Conservation (phyloP, 2,329 filamentous ascomycete genomes). For the Trichoderma guizhouense region DNA sequence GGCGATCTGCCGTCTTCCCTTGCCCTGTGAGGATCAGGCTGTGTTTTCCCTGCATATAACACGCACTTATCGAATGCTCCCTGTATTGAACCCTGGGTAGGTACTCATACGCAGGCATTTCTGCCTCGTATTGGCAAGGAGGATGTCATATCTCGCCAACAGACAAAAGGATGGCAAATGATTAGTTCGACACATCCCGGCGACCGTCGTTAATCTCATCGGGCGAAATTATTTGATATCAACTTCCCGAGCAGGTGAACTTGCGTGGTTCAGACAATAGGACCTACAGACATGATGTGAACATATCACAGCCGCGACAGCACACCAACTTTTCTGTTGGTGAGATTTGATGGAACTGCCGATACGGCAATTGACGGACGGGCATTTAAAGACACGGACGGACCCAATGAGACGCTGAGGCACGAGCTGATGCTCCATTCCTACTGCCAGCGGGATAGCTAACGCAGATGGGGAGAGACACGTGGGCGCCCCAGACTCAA, state of each 20-base stretch:
- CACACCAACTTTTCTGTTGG: background rate
- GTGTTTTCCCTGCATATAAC: background rate
- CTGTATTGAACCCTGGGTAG: background rate
- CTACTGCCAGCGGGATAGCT: background rate
- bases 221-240: background rate
- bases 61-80: background rate
- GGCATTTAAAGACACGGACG: background rate
- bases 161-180: background rate
- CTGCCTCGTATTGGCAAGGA: background rate
- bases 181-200: background rate
- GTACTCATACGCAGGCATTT: background rate
- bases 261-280: background rate
- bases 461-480: background rate
- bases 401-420: background rate
- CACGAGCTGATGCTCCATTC: background rate
- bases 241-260: background rate
- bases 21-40: background rate
- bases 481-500: slow-evolving; percentile 6
- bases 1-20: background rate
- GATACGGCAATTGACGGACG: background rate
- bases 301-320: background rate
- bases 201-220: background rate
- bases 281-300: background rate
- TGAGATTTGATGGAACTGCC: background rate
- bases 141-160: background rate